Evolutionary conservation across 495 filamentous ascomycete genomes (phyloP), one percentile per base, ranked within the genome.

Genomic region (Podospora sp.): DNA sequence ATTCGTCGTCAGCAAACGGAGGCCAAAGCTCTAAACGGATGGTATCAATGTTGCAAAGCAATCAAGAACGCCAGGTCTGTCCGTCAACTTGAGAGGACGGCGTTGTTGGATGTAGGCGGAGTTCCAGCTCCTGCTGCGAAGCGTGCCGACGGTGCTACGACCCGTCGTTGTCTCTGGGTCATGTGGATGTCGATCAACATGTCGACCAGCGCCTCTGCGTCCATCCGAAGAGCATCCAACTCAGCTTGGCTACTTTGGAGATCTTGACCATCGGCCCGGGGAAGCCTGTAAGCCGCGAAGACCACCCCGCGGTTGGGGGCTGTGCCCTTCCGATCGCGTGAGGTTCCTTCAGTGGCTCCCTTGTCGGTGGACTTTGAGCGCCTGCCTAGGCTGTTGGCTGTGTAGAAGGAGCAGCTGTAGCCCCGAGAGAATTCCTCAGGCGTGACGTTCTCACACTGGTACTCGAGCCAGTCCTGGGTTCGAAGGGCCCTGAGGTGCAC

Each of bases 381-480:
- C 26, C 65, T 33, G 20, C 65, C 65, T 7, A 69, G 69, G 60
- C 29, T 70, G 36, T 77, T 49, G 12, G 73, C 76, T 5, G 73
- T 75, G 61, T 78, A 77, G 24, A 82, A 82, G 4, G 80, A 73
- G 60, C 75, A 77, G 50, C 72, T 77, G 68, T 80, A 82, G 0
- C 78, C 78, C 1, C 72, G 69, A 14, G 76, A 75, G n/a, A 76
- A 77, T 53, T 78, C 76, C 20, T 79, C 77, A 1, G 25, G 21
- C 5, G 63, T 50, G 6, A 69, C 70, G 24, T 70, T 67, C 7
- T 73, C 67, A 59, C 68, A 74, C 25, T 77, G 74, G 29, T 79
- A 80, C 57, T 81, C 78, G n/a, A 79, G 72, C 80, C 80, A 82
- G 46, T 73, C 73, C 12, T 73, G 56, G 18, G 71, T 68, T 22